Evolutionary conservation across 2,329 filamentous ascomycete species (phyloP).

Genomic region (Bretziella fagacearum): DNA sequence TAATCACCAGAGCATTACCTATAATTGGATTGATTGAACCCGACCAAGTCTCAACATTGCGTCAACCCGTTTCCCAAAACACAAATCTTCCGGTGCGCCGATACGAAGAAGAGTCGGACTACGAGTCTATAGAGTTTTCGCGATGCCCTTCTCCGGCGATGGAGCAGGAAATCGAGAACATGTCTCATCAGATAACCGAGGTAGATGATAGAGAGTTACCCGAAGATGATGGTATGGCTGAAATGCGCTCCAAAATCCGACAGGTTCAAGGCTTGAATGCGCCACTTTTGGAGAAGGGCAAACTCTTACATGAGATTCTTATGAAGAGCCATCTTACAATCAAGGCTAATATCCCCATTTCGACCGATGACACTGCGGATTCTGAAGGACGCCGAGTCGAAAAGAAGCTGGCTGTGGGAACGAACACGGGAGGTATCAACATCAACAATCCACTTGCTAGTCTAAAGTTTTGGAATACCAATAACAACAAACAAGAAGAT

Average conservation of each 20-base stretch:
- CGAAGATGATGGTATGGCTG: slow-evolving; percentile 63
- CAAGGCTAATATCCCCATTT: not conserved
- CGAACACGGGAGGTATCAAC: slow-evolving; percentile 15
- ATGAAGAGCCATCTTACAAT: slow-evolving; percentile 43
- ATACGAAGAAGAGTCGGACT: slow-evolving; percentile 4
- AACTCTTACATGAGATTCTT: slow-evolving; percentile 52
- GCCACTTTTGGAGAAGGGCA: slow-evolving; percentile 47
- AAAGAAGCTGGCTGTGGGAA: slow-evolving; percentile 15
- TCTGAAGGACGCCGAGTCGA: slow-evolving; percentile 17
- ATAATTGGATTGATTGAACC: not conserved
- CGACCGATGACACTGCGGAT: not conserved
- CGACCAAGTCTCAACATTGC: not conserved
- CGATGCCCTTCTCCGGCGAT: not conserved
- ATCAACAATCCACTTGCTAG: slow-evolving; percentile 29
- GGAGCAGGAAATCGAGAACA: not conserved
- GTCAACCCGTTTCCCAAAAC: not conserved
- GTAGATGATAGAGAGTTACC: slow-evolving; percentile 24
- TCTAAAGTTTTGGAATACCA: slow-evolving; percentile 42
- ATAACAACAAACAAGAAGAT: slow-evolving; percentile 17
- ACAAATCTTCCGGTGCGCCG: not conserved
- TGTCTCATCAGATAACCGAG: not conserved
- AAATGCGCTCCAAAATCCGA: slow-evolving; percentile 49
- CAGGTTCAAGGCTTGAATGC: slow-evolving; percentile 47
- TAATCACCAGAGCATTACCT: not conserved
- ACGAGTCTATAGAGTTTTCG: not conserved